phyloP scores from a whole-genome alignment of 2,329 filamentous ascomycete species.

The Aspergillus flavus region DNA sequence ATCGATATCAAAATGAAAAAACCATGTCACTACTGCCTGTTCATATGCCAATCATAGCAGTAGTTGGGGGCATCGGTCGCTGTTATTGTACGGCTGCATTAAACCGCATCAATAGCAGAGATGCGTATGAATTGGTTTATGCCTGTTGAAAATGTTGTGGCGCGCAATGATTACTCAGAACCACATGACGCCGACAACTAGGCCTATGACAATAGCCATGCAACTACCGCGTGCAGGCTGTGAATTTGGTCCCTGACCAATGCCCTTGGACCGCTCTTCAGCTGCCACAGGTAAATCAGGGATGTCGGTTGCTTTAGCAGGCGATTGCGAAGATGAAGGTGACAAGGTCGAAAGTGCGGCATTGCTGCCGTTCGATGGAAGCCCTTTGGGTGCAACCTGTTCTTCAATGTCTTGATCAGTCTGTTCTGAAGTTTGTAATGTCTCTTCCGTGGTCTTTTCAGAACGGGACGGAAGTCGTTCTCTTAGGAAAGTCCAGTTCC shows the following conservation, averaged over 20 bases:
- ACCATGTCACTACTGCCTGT: neutral
- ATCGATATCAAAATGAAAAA: neutral
- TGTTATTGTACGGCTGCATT: neutral
- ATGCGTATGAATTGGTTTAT: neutral
- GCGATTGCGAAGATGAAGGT: neutral
- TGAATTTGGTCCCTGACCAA: constrained; percentile 27
- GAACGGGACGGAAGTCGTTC: neutral
- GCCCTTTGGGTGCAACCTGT: neutral
- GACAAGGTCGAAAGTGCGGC: neutral
- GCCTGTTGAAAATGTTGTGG: neutral
- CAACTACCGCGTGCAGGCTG: constrained; percentile 37
- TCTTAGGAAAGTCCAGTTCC: constrained; percentile 3
- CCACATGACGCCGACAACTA: constrained; percentile 42
- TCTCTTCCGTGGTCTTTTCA: neutral
- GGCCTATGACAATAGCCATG: constrained; percentile 41
- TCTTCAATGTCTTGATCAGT: neutral
- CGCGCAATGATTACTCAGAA: constrained; percentile 25
- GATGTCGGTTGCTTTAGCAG: constrained; percentile 6
- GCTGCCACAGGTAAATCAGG: constrained; percentile 14
- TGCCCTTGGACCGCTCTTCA: constrained; percentile 27
- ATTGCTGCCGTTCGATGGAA: constrained; percentile 3
- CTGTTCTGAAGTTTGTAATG: neutral
- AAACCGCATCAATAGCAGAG: neutral
- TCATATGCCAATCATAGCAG: neutral
- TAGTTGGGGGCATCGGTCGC: neutral